phyloP scores from a whole-genome alignment of 257 asterid genomes.

The Coffea eugenioides region DNA sequence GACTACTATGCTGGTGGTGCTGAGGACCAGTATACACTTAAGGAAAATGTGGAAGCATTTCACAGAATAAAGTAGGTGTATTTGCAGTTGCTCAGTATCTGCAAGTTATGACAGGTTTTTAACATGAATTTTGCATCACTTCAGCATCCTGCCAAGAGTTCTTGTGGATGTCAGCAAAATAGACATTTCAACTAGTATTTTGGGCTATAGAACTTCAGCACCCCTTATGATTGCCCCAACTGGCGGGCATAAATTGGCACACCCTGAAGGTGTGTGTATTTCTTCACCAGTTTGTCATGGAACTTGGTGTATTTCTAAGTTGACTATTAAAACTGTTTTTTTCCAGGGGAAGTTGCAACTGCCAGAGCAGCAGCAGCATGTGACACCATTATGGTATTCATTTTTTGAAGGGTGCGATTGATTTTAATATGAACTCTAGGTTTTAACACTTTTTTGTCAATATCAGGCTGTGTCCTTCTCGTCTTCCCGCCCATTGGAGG shows the following conservation, averaged over 20 bases:
- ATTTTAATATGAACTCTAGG: not conserved
- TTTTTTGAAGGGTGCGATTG: not conserved
- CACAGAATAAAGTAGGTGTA: constrained; percentile 43
- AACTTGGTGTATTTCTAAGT: not conserved
- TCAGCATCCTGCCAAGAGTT: constrained; percentile 54
- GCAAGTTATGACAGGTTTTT: not conserved
- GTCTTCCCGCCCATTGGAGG: constrained; percentile 56
- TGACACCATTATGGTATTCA: constrained; percentile 53
- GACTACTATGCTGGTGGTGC: constrained; percentile 63
- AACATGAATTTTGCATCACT: not conserved
- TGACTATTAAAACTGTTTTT: not conserved
- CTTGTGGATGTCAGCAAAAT: constrained; percentile 55
- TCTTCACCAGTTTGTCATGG: not conserved
- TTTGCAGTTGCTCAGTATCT: not conserved
- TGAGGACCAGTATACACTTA: constrained; percentile 61
- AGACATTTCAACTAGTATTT: constrained; percentile 45
- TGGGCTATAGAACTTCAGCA: constrained; percentile 47
- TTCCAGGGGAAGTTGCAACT: constrained; percentile 63
- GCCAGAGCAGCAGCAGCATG: constrained; percentile 62
- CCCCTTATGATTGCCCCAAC: constrained; percentile 65
- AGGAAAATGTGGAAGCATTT: constrained; percentile 55
- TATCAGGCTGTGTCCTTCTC: constrained; percentile 50
- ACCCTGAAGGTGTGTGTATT: constrained; percentile 43
- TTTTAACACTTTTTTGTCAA: not conserved
- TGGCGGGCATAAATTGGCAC: constrained; percentile 48